Evolutionary conservation across 164 flowering plant genomes (phyloP), one percentile per base, ranked within the genome.

Genomic region (Stephania japonica): DNA sequence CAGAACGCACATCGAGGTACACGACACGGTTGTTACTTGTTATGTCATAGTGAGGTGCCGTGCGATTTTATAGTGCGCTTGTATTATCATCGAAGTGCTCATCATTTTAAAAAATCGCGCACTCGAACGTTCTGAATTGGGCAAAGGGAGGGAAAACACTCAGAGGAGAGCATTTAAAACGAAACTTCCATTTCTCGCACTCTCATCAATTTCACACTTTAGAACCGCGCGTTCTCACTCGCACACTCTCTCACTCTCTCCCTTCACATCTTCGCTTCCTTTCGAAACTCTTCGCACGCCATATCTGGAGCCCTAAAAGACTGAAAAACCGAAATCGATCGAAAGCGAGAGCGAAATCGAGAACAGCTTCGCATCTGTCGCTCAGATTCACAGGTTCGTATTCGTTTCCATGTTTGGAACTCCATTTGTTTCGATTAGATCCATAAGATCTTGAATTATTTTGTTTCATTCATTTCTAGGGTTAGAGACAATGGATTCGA

Each of bases 141-240:
- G 64, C 64, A 59, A 59, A 59, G 64, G 59, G 64, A 59, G 64
- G 64, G 64, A 59, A 59, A 59, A 32, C 4, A 32, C 38, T 32
- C 38, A 2, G 4, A 32, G 4, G 64, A 19, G 21, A 24, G 64
- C 64, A 24, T 59, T 59, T 18, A 5, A 59, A 59, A 21, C 64
- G 21, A 59, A 59, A 59, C 64, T 6, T 10, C 9, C 21, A 5
- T 59, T n/a, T 7, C 7, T 18, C 38, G 38, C 63, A 56, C 63
- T 18, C 21, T 56, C n/a, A 32, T 56, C n/a, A 32, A 32, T 32
- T 32, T 32, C 38, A 32, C 38, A 32, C 38, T 32, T 32, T 32
- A 4, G 3, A 50, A 50, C 5, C 59, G 59, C 59, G 19, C 19
- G 14, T 6, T 59, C 21, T 59, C 9, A 1, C 7, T 18, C 32